Percentiles rank a stretch among this genome's conserved stretches.
phyloP scores from a whole-genome alignment of 2,329 filamentous ascomycete species.

The Chrysosphaeria jannelii region DNA sequence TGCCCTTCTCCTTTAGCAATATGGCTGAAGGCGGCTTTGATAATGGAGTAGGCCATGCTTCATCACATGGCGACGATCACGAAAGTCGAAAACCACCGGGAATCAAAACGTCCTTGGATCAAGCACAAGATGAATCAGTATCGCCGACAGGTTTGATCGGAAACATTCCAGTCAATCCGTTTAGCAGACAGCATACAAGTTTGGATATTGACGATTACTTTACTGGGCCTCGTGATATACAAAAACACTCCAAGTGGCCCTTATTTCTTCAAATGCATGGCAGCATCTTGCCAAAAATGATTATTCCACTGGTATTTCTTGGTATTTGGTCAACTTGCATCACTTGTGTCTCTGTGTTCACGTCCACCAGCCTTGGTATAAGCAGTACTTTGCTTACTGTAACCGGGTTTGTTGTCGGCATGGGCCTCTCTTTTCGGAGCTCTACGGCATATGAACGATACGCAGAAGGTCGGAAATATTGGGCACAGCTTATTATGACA shows the following conservation, averaged over 20 bases:
- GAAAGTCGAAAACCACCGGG: too few relatives aligned
- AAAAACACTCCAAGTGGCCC: conserved; percentile 50
- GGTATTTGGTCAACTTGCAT: conserved; percentile 35
- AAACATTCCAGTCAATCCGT: too few relatives aligned
- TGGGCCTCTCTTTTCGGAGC: conserved; percentile 47
- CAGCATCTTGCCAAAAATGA: conserved; percentile 39
- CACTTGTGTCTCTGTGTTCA: conserved; percentile 10
- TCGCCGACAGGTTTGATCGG: too few relatives aligned
- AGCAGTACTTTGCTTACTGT: conserved; percentile 41
- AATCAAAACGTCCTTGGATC: too few relatives aligned
- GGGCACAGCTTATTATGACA: conserved; percentile 27
- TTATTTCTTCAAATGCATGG: conserved; percentile 50
- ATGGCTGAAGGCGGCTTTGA: too few relatives aligned
- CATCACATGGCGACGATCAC: too few relatives aligned
- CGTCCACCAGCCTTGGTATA: conserved; percentile 15
- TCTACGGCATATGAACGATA: conserved; percentile 46
- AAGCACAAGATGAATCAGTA: too few relatives aligned
- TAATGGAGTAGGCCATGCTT: too few relatives aligned
- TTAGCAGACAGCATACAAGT: conserved; percentile 7
- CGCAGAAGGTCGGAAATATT: conserved; percentile 22
- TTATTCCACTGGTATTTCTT: conserved; percentile 33
- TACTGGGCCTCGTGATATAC: conserved; percentile 32
- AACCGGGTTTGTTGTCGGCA: conserved; percentile 54
- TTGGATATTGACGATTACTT: conserved; percentile 16
- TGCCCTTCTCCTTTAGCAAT: too few relatives aligned